These are phyloP conservation scores for Cyberlindnera petersonii DNA, from an alignment of 805 yeast species.

Conservation along the genomic window DNA sequence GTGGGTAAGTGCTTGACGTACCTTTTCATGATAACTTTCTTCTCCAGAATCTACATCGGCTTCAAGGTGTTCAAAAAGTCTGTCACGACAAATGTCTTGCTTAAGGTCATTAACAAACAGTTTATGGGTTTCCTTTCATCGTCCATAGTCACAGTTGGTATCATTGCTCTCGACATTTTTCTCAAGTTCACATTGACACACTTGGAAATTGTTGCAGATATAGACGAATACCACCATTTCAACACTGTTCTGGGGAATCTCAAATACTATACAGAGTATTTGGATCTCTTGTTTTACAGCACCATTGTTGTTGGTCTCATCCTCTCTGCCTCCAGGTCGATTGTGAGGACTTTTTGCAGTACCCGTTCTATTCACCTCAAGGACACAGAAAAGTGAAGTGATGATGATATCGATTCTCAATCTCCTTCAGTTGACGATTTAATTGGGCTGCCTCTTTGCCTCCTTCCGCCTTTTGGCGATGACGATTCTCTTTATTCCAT, in stretches of 20 bases:
- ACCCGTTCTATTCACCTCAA: background rate
- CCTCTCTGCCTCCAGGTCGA: slow-evolving; percentile 8
- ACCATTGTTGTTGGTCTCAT: slow-evolving; percentile 16
- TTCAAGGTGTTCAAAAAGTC: slow-evolving; percentile 15
- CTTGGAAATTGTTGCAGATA: slow-evolving; percentile 12
- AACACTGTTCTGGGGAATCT: slow-evolving; percentile 4
- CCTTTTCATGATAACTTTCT: slow-evolving; percentile 17
- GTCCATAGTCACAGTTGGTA: slow-evolving; percentile 11
- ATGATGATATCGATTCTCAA: background rate
- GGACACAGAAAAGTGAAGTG: slow-evolving; percentile 4
- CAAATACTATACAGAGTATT: slow-evolving; percentile 3
- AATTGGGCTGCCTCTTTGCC: too few species aligned
- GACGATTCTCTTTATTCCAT: too few species aligned
- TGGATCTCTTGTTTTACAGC: slow-evolving; percentile 15
- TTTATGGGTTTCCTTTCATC: slow-evolving; percentile 22
- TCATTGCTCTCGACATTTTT: slow-evolving; percentile 13
- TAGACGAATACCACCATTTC: slow-evolving; percentile 2
- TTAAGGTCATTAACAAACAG: slow-evolving; percentile 19
- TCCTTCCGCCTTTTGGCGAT: too few species aligned
- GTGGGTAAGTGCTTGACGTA: slow-evolving; percentile 19
- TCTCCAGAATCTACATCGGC: slow-evolving; percentile 21
- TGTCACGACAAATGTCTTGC: slow-evolving; percentile 17
- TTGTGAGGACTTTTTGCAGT: slow-evolving; percentile 1
- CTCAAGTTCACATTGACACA: slow-evolving; percentile 12
- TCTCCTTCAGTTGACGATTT: too few species aligned